Evolutionary conservation across 2,329 filamentous ascomycete genomes (phyloP).

Genomic region (Trichoderma lentiforme): DNA sequence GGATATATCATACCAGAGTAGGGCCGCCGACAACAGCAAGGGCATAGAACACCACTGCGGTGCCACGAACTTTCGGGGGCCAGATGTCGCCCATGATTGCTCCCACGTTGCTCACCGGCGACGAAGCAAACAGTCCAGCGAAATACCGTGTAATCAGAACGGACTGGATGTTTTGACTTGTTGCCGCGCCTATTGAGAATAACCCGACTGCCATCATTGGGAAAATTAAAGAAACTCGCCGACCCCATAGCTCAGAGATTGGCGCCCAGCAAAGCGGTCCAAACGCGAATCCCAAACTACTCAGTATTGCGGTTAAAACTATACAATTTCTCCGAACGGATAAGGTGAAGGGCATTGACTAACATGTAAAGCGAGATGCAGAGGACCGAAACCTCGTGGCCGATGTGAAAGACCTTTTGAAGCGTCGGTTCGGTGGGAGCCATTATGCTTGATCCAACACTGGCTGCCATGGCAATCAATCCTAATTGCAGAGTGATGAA

Average conservation of each 20-base stretch:
- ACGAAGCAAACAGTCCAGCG: conserved; percentile 58
- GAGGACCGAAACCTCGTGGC: background rate
- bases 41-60: conserved; percentile 59
- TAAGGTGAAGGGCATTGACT: background rate
- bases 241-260: conserved; percentile 53
- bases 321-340: fast-evolving
- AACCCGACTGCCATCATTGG: conserved; percentile 45
- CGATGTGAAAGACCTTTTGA: background rate
- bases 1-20: conserved; percentile 35
- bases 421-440: background rate
- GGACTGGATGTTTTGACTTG: conserved; percentile 53
- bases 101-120: conserved; percentile 58
- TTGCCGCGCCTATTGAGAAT: conserved; percentile 60
- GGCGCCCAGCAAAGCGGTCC: conserved; percentile 54
- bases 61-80: conserved; percentile 47
- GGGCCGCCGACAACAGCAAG: conserved; percentile 57
- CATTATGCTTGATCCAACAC: background rate
- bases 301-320: background rate
- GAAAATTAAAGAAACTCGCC: conserved; percentile 40
- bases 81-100: conserved; percentile 63
- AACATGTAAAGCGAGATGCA: background rate
- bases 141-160: conserved; percentile 63
- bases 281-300: conserved; percentile 46
- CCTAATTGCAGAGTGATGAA: background rate
- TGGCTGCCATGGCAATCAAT: background rate